Percentiles rank a stretch among this genome's conserved stretches.
phyloP scores from a whole-genome alignment of 208 protist genomes.

The Histomonas meleagridis region DNA sequence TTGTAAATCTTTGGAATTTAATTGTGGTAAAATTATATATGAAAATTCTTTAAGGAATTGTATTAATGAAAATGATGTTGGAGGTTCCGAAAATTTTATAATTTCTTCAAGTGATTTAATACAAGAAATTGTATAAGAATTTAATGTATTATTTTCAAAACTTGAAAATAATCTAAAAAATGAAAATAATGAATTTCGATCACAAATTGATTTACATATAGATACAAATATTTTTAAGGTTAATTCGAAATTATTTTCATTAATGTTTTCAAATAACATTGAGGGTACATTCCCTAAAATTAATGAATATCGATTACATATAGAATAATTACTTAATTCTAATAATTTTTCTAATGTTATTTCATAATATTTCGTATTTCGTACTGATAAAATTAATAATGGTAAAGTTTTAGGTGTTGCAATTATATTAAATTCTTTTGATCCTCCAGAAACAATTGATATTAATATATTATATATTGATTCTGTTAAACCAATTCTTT shows the following conservation, averaged over 20 bases:
- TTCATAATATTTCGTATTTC: background rate
- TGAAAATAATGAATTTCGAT: background rate
- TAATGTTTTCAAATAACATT: background rate
- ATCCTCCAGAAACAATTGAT: background rate
- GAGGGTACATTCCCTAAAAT: background rate
- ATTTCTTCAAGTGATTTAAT: background rate
- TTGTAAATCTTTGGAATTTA: background rate
- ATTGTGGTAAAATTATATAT: background rate
- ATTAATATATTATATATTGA: background rate
- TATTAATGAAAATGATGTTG: background rate
- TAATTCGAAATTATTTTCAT: background rate
- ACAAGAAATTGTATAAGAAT: background rate
- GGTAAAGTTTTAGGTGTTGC: background rate
- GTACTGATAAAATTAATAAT: background rate
- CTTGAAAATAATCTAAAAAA: constrained; percentile 18
- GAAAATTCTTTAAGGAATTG: background rate
- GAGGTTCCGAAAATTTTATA: background rate
- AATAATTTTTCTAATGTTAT: background rate
- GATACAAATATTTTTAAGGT: background rate
- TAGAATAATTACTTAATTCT: background rate
- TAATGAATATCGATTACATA: background rate
- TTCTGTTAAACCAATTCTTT: background rate
- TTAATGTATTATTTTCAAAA: background rate
- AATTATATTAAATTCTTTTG: background rate
- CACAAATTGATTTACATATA: background rate